Evolutionary conservation across 768 basidiomycete genomes (phyloP).

Genomic region (button mushroom (Agaricus bisporus)): DNA sequence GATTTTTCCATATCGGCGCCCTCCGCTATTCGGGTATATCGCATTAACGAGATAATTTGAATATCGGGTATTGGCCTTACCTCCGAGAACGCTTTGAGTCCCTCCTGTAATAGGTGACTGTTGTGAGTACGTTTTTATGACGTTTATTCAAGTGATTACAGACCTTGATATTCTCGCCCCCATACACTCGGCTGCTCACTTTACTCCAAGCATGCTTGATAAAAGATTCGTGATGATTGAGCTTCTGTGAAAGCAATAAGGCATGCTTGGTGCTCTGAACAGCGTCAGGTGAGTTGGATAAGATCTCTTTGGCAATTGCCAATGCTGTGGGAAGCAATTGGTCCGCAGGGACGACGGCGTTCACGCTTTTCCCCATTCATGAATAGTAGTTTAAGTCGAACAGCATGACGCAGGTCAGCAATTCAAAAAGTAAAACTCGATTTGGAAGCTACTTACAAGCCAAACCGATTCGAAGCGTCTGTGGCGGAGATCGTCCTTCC

Average conservation of each 20-base stretch:
- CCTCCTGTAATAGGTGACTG: slow-evolving; percentile 43
- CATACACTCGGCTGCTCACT: slow-evolving; percentile 48
- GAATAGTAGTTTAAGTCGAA: not conserved
- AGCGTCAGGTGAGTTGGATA: slow-evolving; percentile 68
- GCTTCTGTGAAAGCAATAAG: slow-evolving; percentile 48
- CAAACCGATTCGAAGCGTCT: slow-evolving; percentile 64
- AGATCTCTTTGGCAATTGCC: slow-evolving; percentile 51
- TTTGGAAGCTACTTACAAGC: slow-evolving; percentile 51
- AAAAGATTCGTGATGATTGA: slow-evolving; percentile 47
- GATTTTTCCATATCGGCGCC: slow-evolving; percentile 13
- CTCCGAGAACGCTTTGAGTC: slow-evolving; percentile 62
- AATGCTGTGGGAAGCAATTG: slow-evolving; percentile 59
- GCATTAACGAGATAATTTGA: not conserved
- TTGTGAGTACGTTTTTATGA: not conserved
- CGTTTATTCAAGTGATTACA: slow-evolving; percentile 9
- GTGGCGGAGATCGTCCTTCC: slow-evolving; percentile 63
- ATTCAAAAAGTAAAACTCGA: slow-evolving; percentile 9
- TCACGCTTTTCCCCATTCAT: slow-evolving; percentile 44
- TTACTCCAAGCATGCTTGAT: slow-evolving; percentile 36
- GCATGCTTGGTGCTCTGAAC: slow-evolving; percentile 74
- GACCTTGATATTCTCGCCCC: slow-evolving; percentile 67
- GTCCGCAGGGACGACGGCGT: slow-evolving; percentile 52
- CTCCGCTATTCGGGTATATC: slow-evolving; percentile 9
- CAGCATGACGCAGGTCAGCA: not conserved
- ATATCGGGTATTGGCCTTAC: slow-evolving; percentile 27